Percentiles rank a stretch among this genome's conserved stretches.
These are phyloP conservation scores for Cercospora sp. DNA, from an alignment of 2,329 filamentous ascomycete species.

Conservation along the genomic window DNA sequence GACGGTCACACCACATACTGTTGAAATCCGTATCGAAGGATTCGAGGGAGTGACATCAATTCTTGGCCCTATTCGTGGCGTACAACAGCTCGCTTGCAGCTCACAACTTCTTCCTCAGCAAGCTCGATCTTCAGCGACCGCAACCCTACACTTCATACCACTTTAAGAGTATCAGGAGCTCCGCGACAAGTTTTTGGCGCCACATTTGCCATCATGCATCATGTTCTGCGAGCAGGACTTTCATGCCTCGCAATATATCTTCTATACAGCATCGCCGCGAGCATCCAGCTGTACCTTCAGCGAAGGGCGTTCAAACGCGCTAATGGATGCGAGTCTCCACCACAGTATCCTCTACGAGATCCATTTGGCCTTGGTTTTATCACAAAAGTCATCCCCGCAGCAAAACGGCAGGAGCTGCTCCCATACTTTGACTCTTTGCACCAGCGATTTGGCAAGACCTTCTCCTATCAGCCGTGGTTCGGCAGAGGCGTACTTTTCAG, in stretches of 20 bases:
- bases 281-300: neutral
- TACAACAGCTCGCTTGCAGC: neutral
- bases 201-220: neutral
- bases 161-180: neutral
- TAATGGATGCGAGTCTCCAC: slow-evolving; percentile 5
- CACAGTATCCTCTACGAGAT: slow-evolving; percentile 4
- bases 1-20: neutral
- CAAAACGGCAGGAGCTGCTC: slow-evolving; percentile 8
- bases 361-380: slow-evolving; percentile 6
- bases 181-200: neutral
- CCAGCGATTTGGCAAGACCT: slow-evolving; percentile 7
- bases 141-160: neutral
- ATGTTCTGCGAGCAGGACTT: neutral
- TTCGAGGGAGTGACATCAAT: neutral
- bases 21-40: neutral
- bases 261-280: neutral
- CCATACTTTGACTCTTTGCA: slow-evolving; percentile 10
- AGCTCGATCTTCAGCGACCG: neutral
- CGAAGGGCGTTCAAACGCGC: slow-evolving; percentile 2
- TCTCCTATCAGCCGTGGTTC: neutral
- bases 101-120: neutral
- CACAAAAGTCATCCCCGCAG: slow-evolving; percentile 7
- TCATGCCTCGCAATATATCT: neutral
- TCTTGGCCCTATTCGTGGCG: neutral
- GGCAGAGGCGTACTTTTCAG: slow-evolving; percentile 8